Evolutionary conservation across 768 basidiomycete genomes (phyloP).

Genomic region (Auriculariales sp.): DNA sequence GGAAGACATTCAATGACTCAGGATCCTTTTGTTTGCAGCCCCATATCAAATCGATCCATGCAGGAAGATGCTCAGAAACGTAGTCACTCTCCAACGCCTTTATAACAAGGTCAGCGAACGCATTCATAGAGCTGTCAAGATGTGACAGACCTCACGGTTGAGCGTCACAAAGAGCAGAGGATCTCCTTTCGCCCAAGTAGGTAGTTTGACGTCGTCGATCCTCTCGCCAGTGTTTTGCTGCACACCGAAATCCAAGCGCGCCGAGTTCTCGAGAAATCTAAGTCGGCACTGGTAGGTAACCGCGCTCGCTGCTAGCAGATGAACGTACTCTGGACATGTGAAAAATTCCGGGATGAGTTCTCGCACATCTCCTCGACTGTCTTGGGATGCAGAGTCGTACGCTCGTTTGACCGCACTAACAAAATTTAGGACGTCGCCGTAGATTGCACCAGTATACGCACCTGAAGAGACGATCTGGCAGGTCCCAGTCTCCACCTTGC

Average conservation of each 20-base stretch:
- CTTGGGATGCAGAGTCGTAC: constrained; percentile 71
- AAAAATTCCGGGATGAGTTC: constrained; percentile 88
- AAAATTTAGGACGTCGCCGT: too few relatives aligned
- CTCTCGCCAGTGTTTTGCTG: constrained; percentile 60
- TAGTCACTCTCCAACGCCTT: constrained; percentile 80
- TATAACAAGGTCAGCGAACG: neutral
- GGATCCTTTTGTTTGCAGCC: constrained; percentile 72
- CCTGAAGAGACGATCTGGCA: constrained; percentile 79
- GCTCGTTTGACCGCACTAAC: constrained; percentile 62
- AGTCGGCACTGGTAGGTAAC: constrained; percentile 1
- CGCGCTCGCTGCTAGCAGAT: neutral
- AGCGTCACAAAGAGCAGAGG: constrained; percentile 67
- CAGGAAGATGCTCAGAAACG: constrained; percentile 69
- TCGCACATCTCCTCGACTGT: constrained; percentile 82
- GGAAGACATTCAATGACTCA: constrained; percentile 70
- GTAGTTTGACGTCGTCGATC: constrained; percentile 79
- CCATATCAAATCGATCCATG: constrained; percentile 95
- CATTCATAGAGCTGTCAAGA: neutral
- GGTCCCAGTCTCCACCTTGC: constrained; percentile 87
- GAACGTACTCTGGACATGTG: constrained; percentile 60
- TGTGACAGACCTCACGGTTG: constrained; percentile 49
- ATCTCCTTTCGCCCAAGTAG: constrained; percentile 79
- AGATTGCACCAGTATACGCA: too few relatives aligned
- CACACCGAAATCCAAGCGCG: constrained; percentile 66
- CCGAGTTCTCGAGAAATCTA: constrained; percentile 73